These are phyloP conservation scores for Takakia lepidozioides DNA, from an alignment of 225 moss, liverwort and hornwort species.

Conservation along the genomic window DNA sequence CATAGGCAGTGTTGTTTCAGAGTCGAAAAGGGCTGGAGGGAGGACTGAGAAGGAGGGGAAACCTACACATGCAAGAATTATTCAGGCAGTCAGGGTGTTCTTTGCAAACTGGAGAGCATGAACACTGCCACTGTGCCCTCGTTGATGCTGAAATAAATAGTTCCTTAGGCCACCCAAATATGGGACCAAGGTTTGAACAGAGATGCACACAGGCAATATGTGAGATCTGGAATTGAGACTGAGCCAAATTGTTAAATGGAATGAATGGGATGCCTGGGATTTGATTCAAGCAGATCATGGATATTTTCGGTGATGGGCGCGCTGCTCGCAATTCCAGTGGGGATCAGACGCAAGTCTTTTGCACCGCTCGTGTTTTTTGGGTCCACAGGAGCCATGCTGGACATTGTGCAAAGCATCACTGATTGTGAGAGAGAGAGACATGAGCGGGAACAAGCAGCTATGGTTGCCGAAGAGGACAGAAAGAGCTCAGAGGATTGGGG, in stretches of 20 bases:
- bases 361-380: constrained; percentile 81
- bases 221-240: neutral
- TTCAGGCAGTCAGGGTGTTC: too few relatives aligned
- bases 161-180: too few relatives aligned
- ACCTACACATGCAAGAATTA: too few relatives aligned
- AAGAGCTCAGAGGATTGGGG: too few relatives aligned
- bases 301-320: constrained; percentile 71
- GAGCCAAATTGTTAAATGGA: neutral
- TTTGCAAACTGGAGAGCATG: too few relatives aligned
- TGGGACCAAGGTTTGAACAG: neutral
- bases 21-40: too few relatives aligned
- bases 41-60: too few relatives aligned
- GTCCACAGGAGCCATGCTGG: constrained; percentile 85
- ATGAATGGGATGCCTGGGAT: neutral
- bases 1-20: too few relatives aligned
- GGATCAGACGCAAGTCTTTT: constrained; percentile 65
- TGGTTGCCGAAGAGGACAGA: too few relatives aligned
- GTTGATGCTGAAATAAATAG: neutral
- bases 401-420: constrained; percentile 72
- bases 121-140: neutral
- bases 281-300: constrained; percentile 67
- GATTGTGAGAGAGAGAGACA: constrained; percentile 68
- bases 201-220: too few relatives aligned
- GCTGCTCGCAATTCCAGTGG: constrained; percentile 61
- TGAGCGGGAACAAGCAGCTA: constrained; percentile 38